Conservation (phyloP, 2,329 filamentous ascomycete species). For the Graphilbum sp. region DNA sequence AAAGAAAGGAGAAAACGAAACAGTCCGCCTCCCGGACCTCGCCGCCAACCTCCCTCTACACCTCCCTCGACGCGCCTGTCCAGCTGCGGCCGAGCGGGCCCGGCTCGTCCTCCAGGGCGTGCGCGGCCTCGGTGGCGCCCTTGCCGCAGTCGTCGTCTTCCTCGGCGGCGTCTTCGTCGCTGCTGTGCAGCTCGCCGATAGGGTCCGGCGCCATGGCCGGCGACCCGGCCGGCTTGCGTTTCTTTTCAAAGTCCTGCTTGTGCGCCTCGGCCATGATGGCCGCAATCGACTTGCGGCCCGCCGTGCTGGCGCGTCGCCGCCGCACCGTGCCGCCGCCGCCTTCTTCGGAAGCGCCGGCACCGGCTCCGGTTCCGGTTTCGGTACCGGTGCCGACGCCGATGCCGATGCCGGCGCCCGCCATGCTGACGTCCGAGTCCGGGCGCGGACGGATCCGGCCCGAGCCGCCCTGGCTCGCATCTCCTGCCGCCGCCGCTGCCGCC, state of each 20-base stretch:
- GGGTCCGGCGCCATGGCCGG: neutral
- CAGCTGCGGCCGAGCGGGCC: no score
- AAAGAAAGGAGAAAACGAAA: no score
- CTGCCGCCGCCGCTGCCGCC: no score
- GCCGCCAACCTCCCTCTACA: no score
- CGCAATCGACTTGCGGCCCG: constrained; percentile 24
- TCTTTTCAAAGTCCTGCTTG: constrained; percentile 82
- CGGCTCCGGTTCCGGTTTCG: neutral
- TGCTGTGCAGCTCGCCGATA: constrained; percentile 5
- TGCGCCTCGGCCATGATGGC: constrained; percentile 69
- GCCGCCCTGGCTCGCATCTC: no score
- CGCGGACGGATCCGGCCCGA: no score
- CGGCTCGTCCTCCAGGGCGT: constrained; percentile 5
- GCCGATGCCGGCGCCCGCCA: no score
- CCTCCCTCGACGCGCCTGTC: no score
- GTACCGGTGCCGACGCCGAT: no score
- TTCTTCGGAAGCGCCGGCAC: neutral
- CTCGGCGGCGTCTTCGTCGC: constrained; percentile 4
- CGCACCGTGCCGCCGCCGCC: constrained; percentile 11
- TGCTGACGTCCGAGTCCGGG: no score
- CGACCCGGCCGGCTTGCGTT: constrained; percentile 24
- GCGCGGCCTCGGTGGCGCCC: neutral
- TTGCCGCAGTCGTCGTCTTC: constrained; percentile 2
- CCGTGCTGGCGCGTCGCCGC: constrained; percentile 16
- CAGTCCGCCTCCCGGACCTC: no score